A percentile compares a stretch with the other conserved stretches of the same genome.
phyloP scores from a whole-genome alignment of 2,329 filamentous ascomycete species.

The Daldinia sp. region DNA sequence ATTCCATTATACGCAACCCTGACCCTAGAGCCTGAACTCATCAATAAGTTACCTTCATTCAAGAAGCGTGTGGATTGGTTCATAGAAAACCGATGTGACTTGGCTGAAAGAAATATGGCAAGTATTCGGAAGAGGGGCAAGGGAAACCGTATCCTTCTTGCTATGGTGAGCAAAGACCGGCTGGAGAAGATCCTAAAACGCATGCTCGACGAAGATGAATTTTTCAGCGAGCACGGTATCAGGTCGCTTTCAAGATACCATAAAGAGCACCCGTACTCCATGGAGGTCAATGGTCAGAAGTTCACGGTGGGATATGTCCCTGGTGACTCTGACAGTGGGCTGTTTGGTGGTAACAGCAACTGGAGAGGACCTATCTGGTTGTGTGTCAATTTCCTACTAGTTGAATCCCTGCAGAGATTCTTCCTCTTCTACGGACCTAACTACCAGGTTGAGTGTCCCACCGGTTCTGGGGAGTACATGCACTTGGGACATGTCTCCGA shows the following conservation, averaged over 20 bases:
- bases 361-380: slow-evolving; percentile 97
- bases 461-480: slow-evolving; percentile 93
- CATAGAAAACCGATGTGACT: slow-evolving; percentile 83
- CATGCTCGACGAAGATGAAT: slow-evolving; percentile 95
- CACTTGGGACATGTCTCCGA: slow-evolving; percentile 94
- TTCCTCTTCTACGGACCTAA: slow-evolving; percentile 94
- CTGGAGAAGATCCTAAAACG: slow-evolving; percentile 86
- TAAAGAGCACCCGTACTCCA: slow-evolving; percentile 87
- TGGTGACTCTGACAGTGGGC: slow-evolving; percentile 93
- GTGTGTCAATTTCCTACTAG: slow-evolving; percentile 92
- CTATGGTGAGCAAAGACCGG: slow-evolving; percentile 92
- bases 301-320: slow-evolving; percentile 91
- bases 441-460: slow-evolving; percentile 91
- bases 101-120: slow-evolving; percentile 92
- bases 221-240: slow-evolving; percentile 88
- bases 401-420: slow-evolving; percentile 94
- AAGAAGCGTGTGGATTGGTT: slow-evolving; percentile 96
- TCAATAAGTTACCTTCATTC: slow-evolving; percentile 91
- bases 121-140: slow-evolving; percentile 92
- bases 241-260: slow-evolving; percentile 92
- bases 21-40: slow-evolving; percentile 91
- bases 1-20: slow-evolving; percentile 93
- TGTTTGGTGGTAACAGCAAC: slow-evolving; percentile 98
- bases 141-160: slow-evolving; percentile 84
- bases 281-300: slow-evolving; percentile 92